Percentiles rank a stretch among this genome's conserved stretches.
phyloP scores from a whole-genome alignment of 1,139 yeast species.

The Wickerhamomyces sp. region DNA sequence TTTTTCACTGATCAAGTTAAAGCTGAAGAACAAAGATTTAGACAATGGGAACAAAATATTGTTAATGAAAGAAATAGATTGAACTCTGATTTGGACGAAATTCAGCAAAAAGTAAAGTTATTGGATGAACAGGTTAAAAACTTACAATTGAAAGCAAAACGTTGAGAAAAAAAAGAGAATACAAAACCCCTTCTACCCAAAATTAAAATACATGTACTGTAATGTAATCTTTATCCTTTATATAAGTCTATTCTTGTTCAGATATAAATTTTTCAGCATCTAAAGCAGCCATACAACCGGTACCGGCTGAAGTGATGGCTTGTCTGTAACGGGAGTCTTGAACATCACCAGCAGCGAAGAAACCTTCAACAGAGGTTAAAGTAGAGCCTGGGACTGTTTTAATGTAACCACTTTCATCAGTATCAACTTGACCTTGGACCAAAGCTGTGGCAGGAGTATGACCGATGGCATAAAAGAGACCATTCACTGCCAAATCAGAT shows the following conservation, averaged over 20 bases:
- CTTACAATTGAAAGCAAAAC: conserved; percentile 48
- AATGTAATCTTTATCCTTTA: background rate
- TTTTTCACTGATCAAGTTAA: conserved; percentile 98
- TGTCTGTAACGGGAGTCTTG: conserved; percentile 97
- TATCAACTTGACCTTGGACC: conserved; percentile 71
- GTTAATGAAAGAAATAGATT: conserved; percentile 92
- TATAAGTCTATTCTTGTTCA: conserved; percentile 47
- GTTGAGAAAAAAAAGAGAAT: conserved; percentile 8
- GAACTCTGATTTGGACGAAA: conserved; percentile 88
- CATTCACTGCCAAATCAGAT: conserved; percentile 72
- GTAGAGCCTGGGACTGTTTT: conserved; percentile 87
- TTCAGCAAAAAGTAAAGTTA: conserved; percentile 68
- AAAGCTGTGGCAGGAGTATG: conserved; percentile 92
- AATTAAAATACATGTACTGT: too few relatives aligned
- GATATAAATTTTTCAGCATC: conserved; percentile 86
- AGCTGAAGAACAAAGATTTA: conserved; percentile 93
- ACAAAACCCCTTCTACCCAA: too few relatives aligned
- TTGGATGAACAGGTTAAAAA: conserved; percentile 71
- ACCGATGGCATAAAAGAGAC: conserved; percentile 96
- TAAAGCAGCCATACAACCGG: conserved; percentile 99
- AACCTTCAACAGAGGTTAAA: conserved; percentile 82
- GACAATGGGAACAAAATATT: conserved; percentile 97
- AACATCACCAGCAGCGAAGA: conserved; percentile 98
- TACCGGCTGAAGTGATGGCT: conserved; percentile 98
- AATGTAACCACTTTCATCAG: conserved; percentile 86